Percentiles rank a stretch among this genome's conserved stretches.
phyloP scores from a whole-genome alignment of 805 yeast species.

The Lachancea thermotolerans region DNA sequence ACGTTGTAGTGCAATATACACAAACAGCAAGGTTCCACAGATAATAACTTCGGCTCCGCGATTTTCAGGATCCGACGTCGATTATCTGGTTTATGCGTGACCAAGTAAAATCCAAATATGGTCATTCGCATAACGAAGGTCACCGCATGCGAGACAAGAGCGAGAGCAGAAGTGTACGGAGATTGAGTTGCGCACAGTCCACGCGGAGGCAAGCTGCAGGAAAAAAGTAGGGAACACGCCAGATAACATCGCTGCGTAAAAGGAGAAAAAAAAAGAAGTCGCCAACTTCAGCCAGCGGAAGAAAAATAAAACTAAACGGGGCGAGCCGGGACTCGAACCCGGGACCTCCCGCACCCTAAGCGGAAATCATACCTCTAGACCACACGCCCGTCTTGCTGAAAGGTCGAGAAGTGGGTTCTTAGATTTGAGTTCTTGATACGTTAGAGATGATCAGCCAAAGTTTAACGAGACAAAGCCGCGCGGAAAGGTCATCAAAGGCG shows the following conservation, averaged over 20 bases:
- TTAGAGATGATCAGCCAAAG: too few species aligned
- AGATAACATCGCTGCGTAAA: background rate
- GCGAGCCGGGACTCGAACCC: constrained; percentile 23
- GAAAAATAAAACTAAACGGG: constrained; percentile 6
- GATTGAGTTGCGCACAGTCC: background rate
- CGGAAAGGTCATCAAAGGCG: too few species aligned
- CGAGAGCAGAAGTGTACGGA: background rate
- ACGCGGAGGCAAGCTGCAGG: background rate
- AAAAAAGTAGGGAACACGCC: background rate
- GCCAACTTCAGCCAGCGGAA: too few species aligned
- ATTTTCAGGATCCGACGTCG: constrained; percentile 8
- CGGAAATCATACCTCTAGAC: constrained; percentile 19
- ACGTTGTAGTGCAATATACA: too few species aligned
- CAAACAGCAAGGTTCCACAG: background rate
- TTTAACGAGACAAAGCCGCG: too few species aligned
- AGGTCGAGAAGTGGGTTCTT: background rate
- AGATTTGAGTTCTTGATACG: too few species aligned
- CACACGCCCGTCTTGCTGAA: constrained; percentile 9
- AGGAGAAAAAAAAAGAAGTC: too few species aligned
- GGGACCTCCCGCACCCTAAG: constrained; percentile 23
- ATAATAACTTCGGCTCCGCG: background rate
- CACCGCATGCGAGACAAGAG: background rate
- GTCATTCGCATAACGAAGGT: constrained; percentile 1
- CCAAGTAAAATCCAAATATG: background rate
- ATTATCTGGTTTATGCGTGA: constrained; percentile 3